phyloP scores from a whole-genome alignment of 192 early-diverging fungal genomes.

The Coemansia sp. region DNA sequence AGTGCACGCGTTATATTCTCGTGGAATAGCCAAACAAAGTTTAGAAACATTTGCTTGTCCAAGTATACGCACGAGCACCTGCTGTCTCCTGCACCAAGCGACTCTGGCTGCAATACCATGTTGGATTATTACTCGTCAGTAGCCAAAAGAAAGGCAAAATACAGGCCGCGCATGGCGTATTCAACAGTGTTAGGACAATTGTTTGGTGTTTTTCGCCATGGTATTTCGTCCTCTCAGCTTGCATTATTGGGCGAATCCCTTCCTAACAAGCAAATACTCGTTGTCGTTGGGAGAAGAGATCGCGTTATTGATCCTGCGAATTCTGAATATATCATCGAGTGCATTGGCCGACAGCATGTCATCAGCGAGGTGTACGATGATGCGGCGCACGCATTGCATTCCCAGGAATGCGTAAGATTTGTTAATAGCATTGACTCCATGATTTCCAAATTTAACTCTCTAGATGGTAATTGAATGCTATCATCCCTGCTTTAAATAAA shows the following conservation, averaged over 20 bases:
- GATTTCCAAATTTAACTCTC: constrained; percentile 14
- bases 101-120: constrained; percentile 31
- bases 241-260: constrained; percentile 21
- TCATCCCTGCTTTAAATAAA: too few relatives aligned
- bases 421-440: constrained; percentile 27
- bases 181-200: constrained; percentile 33
- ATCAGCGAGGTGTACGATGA: constrained; percentile 36
- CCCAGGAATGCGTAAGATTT: constrained; percentile 32
- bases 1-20: constrained; percentile 24
- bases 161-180: constrained; percentile 39
- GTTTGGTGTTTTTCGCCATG: constrained; percentile 40
- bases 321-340: constrained; percentile 38
- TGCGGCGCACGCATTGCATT: constrained; percentile 24
- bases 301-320: constrained; percentile 39
- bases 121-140: constrained; percentile 30
- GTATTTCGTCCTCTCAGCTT: constrained; percentile 32
- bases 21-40: constrained; percentile 24
- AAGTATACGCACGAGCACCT: constrained; percentile 32
- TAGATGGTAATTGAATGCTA: too few relatives aligned
- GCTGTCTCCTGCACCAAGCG: constrained; percentile 26
- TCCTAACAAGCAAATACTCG: constrained; percentile 43
- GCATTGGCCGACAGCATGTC: constrained; percentile 38
- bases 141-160: constrained; percentile 26
- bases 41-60: constrained; percentile 31
- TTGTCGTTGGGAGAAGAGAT: constrained; percentile 41